Base-by-base conservation (phyloP, 1,284 basidiomycete genomes). In the Pseudozyma tsukubaensis region DNA sequence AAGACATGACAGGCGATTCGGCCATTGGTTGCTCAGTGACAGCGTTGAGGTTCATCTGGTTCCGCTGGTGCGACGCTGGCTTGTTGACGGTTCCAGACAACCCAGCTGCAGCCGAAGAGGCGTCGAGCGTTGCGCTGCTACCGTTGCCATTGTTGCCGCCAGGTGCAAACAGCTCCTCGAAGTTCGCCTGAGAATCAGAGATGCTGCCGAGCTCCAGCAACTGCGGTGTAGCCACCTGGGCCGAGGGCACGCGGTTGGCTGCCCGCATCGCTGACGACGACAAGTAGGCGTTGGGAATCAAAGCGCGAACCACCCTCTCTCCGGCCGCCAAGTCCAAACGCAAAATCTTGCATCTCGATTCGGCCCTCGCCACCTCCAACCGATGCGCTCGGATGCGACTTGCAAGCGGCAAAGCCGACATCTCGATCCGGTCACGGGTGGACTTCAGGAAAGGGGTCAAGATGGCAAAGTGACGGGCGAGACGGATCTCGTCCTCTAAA, bases 341-440 rank as follows among this genome's bases (percentile, higher is more conserved):
- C 8, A 81, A 39, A 18, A 81, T 76, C 21, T 68, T 70, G 40
- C 64, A 60, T 21, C 78, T 52, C 29, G 73, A 67, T 34, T 64
- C 62, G 7, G 57, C 67, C 50, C 74, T 75, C 51, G 77, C 77
- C 18, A 79, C 65, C 18, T 79, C 68, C 34, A 82, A 36, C 1
- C 80, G 77, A n/a, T 63, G 61, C 29, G 58, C 48, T 13, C 75
- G 68, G 36, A 82, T 73, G 32, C 63, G 57, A 5, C 48, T 55
- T 3, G 77, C 67, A 19, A 82, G 58, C 3, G 79, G 75, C 51
- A 75, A 32, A 3, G 77, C 79, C 19, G 77, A 73, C 59, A 70
- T 59, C 47, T 82, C 80, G 60, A 82, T 82, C 3, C 75, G 72
- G 9, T 82, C 80, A 3, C 78, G 72, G n/a, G 80, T 82, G 42